Evolutionary conservation across 2,329 filamentous ascomycete genomes (phyloP), one percentile per base, ranked within the genome.

Genomic region (Pseudocercospora fijiensis): DNA sequence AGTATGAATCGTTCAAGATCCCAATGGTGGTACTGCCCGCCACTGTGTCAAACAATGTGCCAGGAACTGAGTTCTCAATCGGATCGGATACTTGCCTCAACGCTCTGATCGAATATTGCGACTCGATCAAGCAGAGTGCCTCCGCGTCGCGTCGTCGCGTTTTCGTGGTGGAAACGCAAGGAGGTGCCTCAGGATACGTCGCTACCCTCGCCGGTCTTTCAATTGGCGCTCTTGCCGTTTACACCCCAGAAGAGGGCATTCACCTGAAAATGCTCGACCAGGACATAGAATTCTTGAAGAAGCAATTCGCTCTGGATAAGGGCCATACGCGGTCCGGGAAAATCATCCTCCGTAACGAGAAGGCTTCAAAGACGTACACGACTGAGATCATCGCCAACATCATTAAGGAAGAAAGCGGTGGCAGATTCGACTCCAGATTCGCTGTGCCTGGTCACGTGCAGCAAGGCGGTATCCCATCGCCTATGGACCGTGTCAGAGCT

Each of bases 1-100:
- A 91, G 65, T 96, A 90, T 78, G 88, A 91, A 10, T 89, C 90
- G 1, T 90, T 99, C 75, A 92, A 91, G 77, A 97, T 99, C 68
- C 95, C 95, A 20, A 91, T 98, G 84, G 86, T 90, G 59, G 85
- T 97, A 47, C 84, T 99, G 26, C 95, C 95, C 0, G 95, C 95
- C n/a, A 99, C 95, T 9, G 94, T 99, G 71, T 96, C 92, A 69
- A 99, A 99, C 84, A 99, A 99, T 76, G 95, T 99, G 4, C 95
- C 95, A 0, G 95, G 95, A 43, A 96, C 94, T 0, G 95, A 99
- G 78, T 98, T 97, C 81, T 97, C 92, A 1, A 86, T 99, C 52
- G 95, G 95, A 49, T 96, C 92, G 30, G 95, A 99, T 74, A 99
- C 95, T 1, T 98, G 95, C 75, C 82, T 99, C 67, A 99, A 99